phyloP scores from a whole-genome alignment of 2,329 filamentous ascomycete species.

The Hawksworthiomyces lignivorus region DNA sequence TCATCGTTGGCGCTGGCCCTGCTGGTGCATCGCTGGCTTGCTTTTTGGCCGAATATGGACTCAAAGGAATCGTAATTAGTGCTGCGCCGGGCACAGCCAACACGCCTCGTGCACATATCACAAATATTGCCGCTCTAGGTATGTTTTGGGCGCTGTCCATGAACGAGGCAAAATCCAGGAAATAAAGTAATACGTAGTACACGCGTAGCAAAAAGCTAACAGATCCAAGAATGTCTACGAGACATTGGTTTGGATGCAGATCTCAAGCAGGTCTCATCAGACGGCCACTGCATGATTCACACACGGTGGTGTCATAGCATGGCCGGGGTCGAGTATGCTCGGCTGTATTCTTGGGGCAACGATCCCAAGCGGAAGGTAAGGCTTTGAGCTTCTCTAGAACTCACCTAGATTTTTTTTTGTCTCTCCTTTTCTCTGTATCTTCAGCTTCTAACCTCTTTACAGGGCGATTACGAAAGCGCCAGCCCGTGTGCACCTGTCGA shows the following conservation, averaged over 20 bases:
- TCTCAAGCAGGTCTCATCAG: constrained; percentile 27
- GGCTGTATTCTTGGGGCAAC: constrained; percentile 44
- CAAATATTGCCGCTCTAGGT: too few relatives aligned
- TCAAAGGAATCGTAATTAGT: constrained; percentile 47
- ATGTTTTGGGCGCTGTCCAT: too few relatives aligned
- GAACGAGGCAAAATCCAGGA: too few relatives aligned
- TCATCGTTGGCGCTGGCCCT: constrained; percentile 45
- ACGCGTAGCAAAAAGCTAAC: too few relatives aligned
- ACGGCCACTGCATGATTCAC: constrained; percentile 36
- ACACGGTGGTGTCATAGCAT: constrained; percentile 46
- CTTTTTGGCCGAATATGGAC: constrained; percentile 43
- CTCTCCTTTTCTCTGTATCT: too few relatives aligned
- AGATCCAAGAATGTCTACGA: constrained; percentile 47
- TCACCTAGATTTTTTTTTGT: too few relatives aligned
- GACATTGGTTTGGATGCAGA: constrained; percentile 42
- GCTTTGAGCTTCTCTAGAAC: too few relatives aligned
- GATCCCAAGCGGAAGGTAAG: constrained; percentile 35
- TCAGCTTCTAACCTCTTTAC: too few relatives aligned
- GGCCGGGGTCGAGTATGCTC: constrained; percentile 43
- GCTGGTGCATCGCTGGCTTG: constrained; percentile 47
- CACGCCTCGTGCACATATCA: constrained; percentile 54
- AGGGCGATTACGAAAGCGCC: constrained; percentile 36
- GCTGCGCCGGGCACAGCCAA: constrained; percentile 41
- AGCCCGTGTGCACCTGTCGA: constrained; percentile 38
- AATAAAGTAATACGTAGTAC: too few relatives aligned